Conservation (phyloP, 2,329 filamentous ascomycete species). For the Thelonectria discophora region DNA sequence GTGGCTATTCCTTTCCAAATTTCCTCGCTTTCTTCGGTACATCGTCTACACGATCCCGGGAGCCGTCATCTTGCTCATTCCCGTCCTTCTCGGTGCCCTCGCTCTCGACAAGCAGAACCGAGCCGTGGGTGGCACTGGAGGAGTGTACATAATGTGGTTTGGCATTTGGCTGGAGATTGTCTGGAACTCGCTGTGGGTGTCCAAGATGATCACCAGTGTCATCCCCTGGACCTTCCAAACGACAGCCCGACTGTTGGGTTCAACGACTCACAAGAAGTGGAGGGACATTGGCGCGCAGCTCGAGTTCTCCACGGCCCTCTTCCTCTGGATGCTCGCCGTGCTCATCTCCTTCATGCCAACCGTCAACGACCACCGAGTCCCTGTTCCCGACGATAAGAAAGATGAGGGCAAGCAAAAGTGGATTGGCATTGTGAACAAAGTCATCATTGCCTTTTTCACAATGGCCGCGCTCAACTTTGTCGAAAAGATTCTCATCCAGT, state of each 20-base stretch:
- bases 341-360: slow-evolving; percentile 87
- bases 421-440: slow-evolving; percentile 83
- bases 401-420: slow-evolving; percentile 67
- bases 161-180: slow-evolving; percentile 94
- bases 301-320: slow-evolving; percentile 84
- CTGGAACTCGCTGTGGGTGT: slow-evolving; percentile 91
- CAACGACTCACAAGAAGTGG: slow-evolving; percentile 93
- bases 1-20: slow-evolving; percentile 57
- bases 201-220: slow-evolving; percentile 61
- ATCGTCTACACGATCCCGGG: slow-evolving; percentile 58
- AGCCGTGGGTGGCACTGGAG: slow-evolving; percentile 71
- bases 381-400: slow-evolving; percentile 41
- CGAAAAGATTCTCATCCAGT: slow-evolving; percentile 93
- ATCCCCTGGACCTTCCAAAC: slow-evolving; percentile 58
- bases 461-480: slow-evolving; percentile 81
- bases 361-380: slow-evolving; percentile 67
- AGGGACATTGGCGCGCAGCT: slow-evolving; percentile 85
- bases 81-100: slow-evolving; percentile 55
- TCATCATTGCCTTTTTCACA: slow-evolving; percentile 87
- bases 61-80: slow-evolving; percentile 55
- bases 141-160: slow-evolving; percentile 87
- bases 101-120: slow-evolving; percentile 50
- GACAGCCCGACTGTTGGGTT: slow-evolving; percentile 76
- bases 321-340: slow-evolving; percentile 91
- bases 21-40: slow-evolving; percentile 60